These are phyloP conservation scores for Haplographium delicatum DNA, from an alignment of 495 filamentous ascomycete genomes.

Conservation along the genomic window DNA sequence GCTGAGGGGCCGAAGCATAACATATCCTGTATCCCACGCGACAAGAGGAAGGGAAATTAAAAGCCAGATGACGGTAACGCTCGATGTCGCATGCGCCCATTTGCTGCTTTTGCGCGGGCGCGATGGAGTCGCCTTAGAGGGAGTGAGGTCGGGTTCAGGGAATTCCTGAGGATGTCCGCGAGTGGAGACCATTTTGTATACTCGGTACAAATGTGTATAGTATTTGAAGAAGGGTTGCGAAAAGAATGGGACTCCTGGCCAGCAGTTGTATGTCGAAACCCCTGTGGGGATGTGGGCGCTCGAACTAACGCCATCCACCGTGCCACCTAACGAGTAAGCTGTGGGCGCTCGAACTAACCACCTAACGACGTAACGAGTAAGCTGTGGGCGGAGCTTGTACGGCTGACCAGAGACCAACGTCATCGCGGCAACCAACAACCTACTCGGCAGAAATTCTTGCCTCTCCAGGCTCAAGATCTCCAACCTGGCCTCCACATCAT, in stretches of 20 bases:
- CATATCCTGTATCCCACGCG: slow-evolving; percentile 78
- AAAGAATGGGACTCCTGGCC: too few species aligned
- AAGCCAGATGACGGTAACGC: slow-evolving; percentile 67
- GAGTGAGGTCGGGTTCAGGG: slow-evolving; percentile 18
- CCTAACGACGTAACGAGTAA: too few species aligned
- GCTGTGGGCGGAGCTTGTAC: too few species aligned
- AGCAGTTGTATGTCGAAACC: too few species aligned
- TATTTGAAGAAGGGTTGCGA: too few species aligned
- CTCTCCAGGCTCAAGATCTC: slow-evolving; percentile 7
- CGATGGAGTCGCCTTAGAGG: slow-evolving; percentile 25
- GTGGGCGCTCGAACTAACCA: too few species aligned
- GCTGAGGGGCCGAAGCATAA: slow-evolving; percentile 72
- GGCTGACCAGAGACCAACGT: slow-evolving; percentile 10
- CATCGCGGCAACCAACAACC: not conserved
- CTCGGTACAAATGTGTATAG: not conserved
- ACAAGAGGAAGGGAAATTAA: slow-evolving; percentile 73
- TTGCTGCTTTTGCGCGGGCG: slow-evolving; percentile 22
- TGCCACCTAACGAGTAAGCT: too few species aligned
- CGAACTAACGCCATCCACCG: too few species aligned
- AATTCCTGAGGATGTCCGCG: slow-evolving; percentile 18
- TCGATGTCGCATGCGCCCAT: slow-evolving; percentile 66
- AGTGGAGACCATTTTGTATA: slow-evolving; percentile 22
- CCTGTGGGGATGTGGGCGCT: too few species aligned
- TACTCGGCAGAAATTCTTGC: slow-evolving; percentile 12
- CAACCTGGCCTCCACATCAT: slow-evolving; percentile 13